Evolutionary conservation across 192 early-diverging fungal genomes (phyloP), one percentile per base, ranked within the genome.

Genomic region (Endogone sp.): DNA sequence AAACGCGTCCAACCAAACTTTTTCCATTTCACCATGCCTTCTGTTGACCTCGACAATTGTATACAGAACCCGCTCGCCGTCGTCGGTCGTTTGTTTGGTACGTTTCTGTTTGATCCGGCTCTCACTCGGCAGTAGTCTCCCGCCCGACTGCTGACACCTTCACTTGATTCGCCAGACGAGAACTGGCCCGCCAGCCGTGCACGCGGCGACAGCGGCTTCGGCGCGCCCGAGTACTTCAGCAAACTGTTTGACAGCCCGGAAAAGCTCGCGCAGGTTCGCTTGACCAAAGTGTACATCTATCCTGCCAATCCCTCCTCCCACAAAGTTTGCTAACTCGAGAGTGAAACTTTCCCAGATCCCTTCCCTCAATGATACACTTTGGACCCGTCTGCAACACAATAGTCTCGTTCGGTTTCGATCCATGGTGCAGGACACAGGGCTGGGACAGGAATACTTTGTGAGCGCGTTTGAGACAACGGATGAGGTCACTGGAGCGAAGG

Each of bases 381-480:
- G 37, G 37, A 6, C 9, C 37, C 37, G 37, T 6, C 16, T 49
- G 37, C 37, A 16, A 6, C 37, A 49, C 37, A 49, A 49, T 16
- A 49, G 9, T 16, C 37, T 93, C 4, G 88, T 91, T 22, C 72
- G 90, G n/a, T 92, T 92, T 69, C 79, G 88, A 49, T 90, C 88
- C 75, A 93, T 93, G 92, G 83, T 93, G 3, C 92, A 93, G 75
- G 91, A 93, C 59, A 89, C 89, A 2, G 85, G 87, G 60, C 85
- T 91, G 26, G 90, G 86, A 9, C 86, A 91, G 65, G 90, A 93
- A 70, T 78, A 85, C 27, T 84, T 75, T 56, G 63, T 84, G 29
- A 73, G 73, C 62, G 70, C 73, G 9, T 77, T 74, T 63, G 55
- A 75, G 59, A 75, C 60, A 3, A 23, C 54, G 10, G 68, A 80